Base-by-base conservation (phyloP, 192 early-diverging fungal species). In the Spinellus fusiger region DNA sequence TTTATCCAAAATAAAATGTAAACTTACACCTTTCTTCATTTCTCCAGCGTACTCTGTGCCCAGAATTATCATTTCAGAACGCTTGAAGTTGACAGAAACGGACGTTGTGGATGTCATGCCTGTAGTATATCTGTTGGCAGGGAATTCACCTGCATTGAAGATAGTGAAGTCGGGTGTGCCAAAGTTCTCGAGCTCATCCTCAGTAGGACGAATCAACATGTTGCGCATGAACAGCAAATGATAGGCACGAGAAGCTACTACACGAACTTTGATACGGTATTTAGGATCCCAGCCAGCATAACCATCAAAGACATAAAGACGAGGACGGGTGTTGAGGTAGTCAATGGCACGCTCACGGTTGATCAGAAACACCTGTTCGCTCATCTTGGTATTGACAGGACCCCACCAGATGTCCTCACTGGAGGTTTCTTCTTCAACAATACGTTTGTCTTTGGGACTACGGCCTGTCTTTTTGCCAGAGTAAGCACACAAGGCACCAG, bases 21-120 rank as follows among this genome's bases (percentile, higher is more conserved):
- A 33, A 78, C 75, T 70, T 66, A 87, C 77, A 73, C 95, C 96
- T 88, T 98, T 98, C 82, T 98, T 98, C 96, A 98, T 98, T 80
- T 98, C 96, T 56, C 96, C 96, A 57, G 96, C 96, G 66, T 98
- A 98, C 75, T 96, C 90, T 61, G 94, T 94, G 48, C 96, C 96
- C 38, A 98, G 82, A 53, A 98, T 98, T 33, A 98, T 91, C 96
- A 98, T 98, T 77, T 98, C 93, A 29, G 73, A 71, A 74, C 90
- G 87, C 71, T 89, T 86, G 61, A 98, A 98, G 87, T 90, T 92
- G 73, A 98, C 78, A 22, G 92, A 81, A 44, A 98, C 89, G 54
- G 88, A 91, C 64, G 95, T 98, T 59, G 79, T 85, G 56, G 92
- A 94, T 57, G 93, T 95, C 93, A 98, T 94, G 53, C 95, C 95